Percentiles rank a stretch among this genome's conserved stretches.
phyloP scores from a whole-genome alignment of 2,329 filamentous ascomycete species.

The Microdochium bolleyi region DNA sequence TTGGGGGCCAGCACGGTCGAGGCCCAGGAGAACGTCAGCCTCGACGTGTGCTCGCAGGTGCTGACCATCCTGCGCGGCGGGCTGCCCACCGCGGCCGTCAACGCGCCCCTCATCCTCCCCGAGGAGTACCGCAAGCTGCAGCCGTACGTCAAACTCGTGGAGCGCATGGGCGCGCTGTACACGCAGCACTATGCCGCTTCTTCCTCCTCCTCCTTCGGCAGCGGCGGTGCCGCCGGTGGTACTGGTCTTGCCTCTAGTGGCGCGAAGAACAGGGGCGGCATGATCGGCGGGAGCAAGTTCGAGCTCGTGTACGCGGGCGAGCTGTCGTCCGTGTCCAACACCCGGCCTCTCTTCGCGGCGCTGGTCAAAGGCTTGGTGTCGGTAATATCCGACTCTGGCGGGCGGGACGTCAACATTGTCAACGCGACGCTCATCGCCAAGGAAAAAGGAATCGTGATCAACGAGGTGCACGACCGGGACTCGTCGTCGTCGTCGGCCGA shows the following conservation, averaged over 20 bases:
- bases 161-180: conserved; percentile 73
- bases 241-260: too few species aligned
- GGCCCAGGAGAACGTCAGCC: conserved; percentile 76
- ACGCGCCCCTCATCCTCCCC: conserved; percentile 72
- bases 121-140: conserved; percentile 73
- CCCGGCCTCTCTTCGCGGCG: conserved; percentile 70
- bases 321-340: conserved; percentile 62
- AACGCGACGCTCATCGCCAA: conserved; percentile 70
- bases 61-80: conserved; percentile 65
- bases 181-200: conserved; percentile 60
- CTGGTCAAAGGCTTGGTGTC: conserved; percentile 69
- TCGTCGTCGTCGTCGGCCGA: conserved; percentile 24
- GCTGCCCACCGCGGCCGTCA: conserved; percentile 69
- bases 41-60: conserved; percentile 77
- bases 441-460: conserved; percentile 70
- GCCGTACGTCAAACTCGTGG: conserved; percentile 67
- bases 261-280: conserved; percentile 25
- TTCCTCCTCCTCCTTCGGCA: too few species aligned
- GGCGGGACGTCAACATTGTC: conserved; percentile 71
- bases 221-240: not conserved
- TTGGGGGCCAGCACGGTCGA: conserved; percentile 73
- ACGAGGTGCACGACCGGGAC: conserved; percentile 61
- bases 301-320: conserved; percentile 74
- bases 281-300: conserved; percentile 57
- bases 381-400: conserved; percentile 59